Evolutionary conservation across 1,284 basidiomycete genomes (phyloP).

Genomic region (Meira nashicola): DNA sequence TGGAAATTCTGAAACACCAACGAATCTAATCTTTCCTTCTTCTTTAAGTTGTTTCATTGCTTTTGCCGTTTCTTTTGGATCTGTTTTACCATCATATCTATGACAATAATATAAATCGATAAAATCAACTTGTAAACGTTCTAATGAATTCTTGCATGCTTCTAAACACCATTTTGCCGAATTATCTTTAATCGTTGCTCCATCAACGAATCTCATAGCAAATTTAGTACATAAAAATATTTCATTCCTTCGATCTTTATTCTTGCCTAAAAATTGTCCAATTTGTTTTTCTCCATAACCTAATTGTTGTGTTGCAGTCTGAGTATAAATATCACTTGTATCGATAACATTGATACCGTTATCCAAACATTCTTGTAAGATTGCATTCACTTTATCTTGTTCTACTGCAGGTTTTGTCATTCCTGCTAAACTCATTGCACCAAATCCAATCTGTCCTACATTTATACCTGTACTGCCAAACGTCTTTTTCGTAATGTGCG

Average conservation of each 20-base stretch:
- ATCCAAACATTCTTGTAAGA: conserved; percentile 19
- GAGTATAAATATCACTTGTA: conserved; percentile 33
- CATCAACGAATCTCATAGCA: conserved; percentile 34
- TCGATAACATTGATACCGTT: conserved; percentile 27
- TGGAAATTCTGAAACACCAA: conserved; percentile 60
- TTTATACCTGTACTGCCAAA: conserved; percentile 17
- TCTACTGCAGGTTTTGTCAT: conserved; percentile 23
- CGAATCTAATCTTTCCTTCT: conserved; percentile 66
- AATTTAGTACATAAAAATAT: conserved; percentile 55
- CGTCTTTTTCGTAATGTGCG: conserved; percentile 19
- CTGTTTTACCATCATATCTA: conserved; percentile 19
- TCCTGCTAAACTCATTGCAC: conserved; percentile 30
- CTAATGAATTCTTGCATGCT: conserved; percentile 48
- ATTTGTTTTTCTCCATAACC: conserved; percentile 54
- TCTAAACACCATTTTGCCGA: conserved; percentile 45
- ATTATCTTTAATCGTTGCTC: conserved; percentile 19
- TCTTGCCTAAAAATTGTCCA: conserved; percentile 48
- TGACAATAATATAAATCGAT: conserved; percentile 56
- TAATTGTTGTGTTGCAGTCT: conserved; percentile 3
- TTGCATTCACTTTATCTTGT: conserved; percentile 19
- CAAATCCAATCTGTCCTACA: conserved; percentile 27
- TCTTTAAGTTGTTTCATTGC: conserved; percentile 71
- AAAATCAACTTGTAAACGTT: conserved; percentile 49
- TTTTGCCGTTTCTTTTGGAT: conserved; percentile 50
- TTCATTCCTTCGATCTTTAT: conserved; percentile 41